Base-by-base conservation (phyloP, 805 yeast species). In the Nakazawaea peltata region DNA sequence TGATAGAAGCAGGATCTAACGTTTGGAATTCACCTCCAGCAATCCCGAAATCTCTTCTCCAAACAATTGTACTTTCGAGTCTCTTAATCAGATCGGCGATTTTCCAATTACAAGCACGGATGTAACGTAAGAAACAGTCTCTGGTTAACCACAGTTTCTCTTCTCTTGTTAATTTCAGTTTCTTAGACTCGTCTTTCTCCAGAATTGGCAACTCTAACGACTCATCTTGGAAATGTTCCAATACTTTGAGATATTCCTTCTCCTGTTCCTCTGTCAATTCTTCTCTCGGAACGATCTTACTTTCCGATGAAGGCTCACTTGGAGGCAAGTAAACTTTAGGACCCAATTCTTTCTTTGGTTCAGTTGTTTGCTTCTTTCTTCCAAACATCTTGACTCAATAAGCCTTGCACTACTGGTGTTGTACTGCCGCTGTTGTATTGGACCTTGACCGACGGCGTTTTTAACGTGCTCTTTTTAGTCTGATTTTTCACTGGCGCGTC, bases 61-160 rank as follows among this genome's bases (percentile, higher is more conserved):
- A 92, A 3, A 84, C 78, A 15, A 92, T 45, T 0, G 97, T 80
- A 16, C 74, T 72, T 44, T 76, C 81, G 9, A 92, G 65, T 50
- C 98, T 73, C 37, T 70, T 69, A 33, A 77, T 78, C 26, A 94
- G 83, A 10, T 80, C 84, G 19, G 67, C 57, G 1, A 67, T 68
- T 21, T 71, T 67, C 98, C 98, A 92, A 55, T 86, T 90, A 17
- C 96, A 82, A 17, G 98, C 99, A 37, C 97, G 71, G 37, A 90
- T 62, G 54, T 92, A 92, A 53, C 99, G 73, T 49, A 86, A 58
- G 39, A 92, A 67, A 54, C 98, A 92, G 55, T 92, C 98, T 48
- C 81, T 71, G 2, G 97, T 83, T 37, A 92, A 65, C 98, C 98
- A 92, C 0, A 95, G 80, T 55, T 77, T 81, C 56, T 92, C 98